phyloP scores from a whole-genome alignment of 352 stramenopile species.

The Globisporangium apiculatum region DNA sequence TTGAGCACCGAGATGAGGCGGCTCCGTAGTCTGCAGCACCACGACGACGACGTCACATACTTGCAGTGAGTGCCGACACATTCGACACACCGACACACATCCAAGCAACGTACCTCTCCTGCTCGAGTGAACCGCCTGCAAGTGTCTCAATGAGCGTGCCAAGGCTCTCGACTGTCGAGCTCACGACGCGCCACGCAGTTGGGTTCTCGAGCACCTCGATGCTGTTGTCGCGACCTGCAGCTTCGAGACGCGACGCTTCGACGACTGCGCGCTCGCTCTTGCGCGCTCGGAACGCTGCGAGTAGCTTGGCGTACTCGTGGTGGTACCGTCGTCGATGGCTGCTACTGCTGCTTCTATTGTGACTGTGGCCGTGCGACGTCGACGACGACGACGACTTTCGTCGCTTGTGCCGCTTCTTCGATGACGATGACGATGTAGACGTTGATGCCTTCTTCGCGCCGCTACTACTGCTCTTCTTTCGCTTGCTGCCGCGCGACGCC shows the following conservation, averaged over 20 bases:
- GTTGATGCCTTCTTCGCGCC: constrained; percentile 42
- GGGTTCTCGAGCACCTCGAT: constrained; percentile 34
- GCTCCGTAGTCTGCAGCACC: constrained; percentile 38
- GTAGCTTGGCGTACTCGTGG: constrained; percentile 67
- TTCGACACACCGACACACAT: background rate
- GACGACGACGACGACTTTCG: constrained; percentile 57
- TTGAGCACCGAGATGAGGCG: constrained; percentile 77
- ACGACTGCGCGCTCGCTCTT: constrained; percentile 50
- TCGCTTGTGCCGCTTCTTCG: constrained; percentile 50
- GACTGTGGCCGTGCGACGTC: constrained; percentile 30
- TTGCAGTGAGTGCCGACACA: background rate
- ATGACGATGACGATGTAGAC: constrained; percentile 38
- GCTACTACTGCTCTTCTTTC: constrained; percentile 27
- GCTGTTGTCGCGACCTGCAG: constrained; percentile 19
- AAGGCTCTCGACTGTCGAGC: constrained; percentile 59
- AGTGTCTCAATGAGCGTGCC: constrained; percentile 44
- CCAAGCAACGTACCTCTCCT: constrained; percentile 36
- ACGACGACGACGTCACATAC: background rate
- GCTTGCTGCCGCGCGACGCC: constrained; percentile 30
- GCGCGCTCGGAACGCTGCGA: constrained; percentile 41
- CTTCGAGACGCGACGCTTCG: constrained; percentile 46
- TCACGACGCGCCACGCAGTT: constrained; percentile 61
- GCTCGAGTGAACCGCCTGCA: constrained; percentile 58
- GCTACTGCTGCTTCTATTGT: constrained; percentile 37
- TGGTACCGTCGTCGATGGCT: constrained; percentile 53